Base-by-base conservation (phyloP, 129 eudicot genomes). In the Chrysanthemum makinoi region DNA sequence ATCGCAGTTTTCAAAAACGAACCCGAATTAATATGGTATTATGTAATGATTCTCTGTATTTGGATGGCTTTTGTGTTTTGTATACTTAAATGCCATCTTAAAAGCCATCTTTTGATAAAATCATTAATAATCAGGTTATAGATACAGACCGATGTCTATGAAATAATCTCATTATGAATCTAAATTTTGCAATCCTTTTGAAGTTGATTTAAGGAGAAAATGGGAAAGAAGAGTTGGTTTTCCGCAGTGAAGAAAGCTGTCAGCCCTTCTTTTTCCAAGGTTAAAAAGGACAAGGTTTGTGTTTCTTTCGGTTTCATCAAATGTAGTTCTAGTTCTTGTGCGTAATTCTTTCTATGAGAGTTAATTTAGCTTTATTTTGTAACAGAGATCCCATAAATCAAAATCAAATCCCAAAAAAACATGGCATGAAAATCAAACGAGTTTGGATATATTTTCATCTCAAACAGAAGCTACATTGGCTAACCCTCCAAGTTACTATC, bases 201-300 rank as follows among this genome's bases (percentile, higher is more conserved):
- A 59, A 85, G 87, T 68, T 79, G 75, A 80, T 59, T 77, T 83
- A 73, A 81, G 72, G 77, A 57, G 57, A 10, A 81, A 77, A 89
- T 89, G 96, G 89, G 91, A 79, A 89, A 84, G 86, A 89, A 80
- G 82, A 76, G 91, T 63, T 86, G 89, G 96, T 62, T 89, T 75
- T 83, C 86, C 65, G 87, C 87, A 64, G 87, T 86, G 71, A 89
- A 73, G 81, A 86, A 82, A 72, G 92, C 78, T 75, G 51, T 89
- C 20, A 72, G 76, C 75, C 86, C 83, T 77, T 85, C 84, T 65
- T 54, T 47, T 53, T 56, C 86, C 63, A 89, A 78, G 72, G 78
- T 80, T 64, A 86, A 86, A 71, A 84, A 72, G 69, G 76, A 70
- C 13, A 73, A 83, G 83, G 88, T 85, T 39, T 6, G 10, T 72